These are phyloP conservation scores for Phialophora verrucosa DNA, from an alignment of 2,329 filamentous ascomycete species.

Conservation along the genomic window DNA sequence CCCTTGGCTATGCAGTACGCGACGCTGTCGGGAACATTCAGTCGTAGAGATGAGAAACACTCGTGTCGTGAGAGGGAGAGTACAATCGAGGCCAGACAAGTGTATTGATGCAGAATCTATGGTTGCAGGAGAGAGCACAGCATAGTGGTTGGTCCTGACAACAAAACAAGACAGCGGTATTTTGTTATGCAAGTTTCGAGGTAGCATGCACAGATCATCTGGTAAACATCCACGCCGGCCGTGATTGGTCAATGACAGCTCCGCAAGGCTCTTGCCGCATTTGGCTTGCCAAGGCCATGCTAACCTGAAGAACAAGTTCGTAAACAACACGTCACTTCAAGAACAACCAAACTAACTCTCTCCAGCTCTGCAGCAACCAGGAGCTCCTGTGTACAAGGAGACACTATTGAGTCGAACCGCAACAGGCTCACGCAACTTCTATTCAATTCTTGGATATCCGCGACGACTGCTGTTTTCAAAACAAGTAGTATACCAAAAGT, in stretches of 20 bases:
- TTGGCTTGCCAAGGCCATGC: not conserved
- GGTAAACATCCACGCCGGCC: constrained; percentile 2
- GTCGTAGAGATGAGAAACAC: constrained; percentile 22
- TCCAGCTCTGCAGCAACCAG: constrained; percentile 1
- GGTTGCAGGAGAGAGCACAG: constrained; percentile 30
- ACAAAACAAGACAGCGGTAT: constrained; percentile 30
- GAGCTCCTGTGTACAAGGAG: not conserved
- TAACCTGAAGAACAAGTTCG: not conserved
- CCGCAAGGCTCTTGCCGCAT: constrained; percentile 20
- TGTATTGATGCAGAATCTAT: constrained; percentile 37
- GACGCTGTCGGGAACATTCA: constrained; percentile 24
- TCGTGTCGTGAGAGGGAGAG: constrained; percentile 24
- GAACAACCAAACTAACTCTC: not conserved
- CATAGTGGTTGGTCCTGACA: constrained; percentile 31
- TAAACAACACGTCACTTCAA: constrained; percentile 18
- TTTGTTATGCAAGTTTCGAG: constrained; percentile 15
- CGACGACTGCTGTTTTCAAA: not conserved
- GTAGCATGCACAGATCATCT: constrained; percentile 8
- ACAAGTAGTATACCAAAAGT: constrained; percentile 5
- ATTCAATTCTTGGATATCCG: not conserved
- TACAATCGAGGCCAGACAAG: constrained; percentile 28
- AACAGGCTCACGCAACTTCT: not conserved
- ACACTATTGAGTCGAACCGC: not conserved
- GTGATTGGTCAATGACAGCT: not conserved
- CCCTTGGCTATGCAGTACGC: constrained; percentile 25